Percentiles rank a stretch among this genome's conserved stretches.
Evolutionary conservation across 1,284 basidiomycete species (phyloP).

Genomic region (Apiotrichum akiyoshidainum): DNA sequence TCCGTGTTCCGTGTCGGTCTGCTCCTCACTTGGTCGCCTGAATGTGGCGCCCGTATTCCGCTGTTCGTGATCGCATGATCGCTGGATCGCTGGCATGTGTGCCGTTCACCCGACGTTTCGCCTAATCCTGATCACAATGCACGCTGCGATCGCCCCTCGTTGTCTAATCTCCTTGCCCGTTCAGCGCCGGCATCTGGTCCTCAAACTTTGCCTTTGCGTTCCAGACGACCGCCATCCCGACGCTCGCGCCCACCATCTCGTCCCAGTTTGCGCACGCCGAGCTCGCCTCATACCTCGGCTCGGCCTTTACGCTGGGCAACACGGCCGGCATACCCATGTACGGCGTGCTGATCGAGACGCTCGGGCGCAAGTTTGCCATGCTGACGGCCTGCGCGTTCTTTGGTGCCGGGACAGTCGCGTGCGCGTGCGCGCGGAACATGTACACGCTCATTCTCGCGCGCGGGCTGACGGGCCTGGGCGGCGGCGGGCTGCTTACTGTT

Average conservation of each 20-base stretch:
- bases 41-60: too few species aligned
- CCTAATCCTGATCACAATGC: neutral
- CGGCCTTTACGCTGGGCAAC: slow-evolving; percentile 43
- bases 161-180: neutral
- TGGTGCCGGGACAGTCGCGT: slow-evolving; percentile 41
- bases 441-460: slow-evolving; percentile 43
- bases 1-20: too few species aligned
- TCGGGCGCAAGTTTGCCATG: slow-evolving; percentile 47
- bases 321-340: slow-evolving; percentile 50
- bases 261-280: slow-evolving; percentile 45
- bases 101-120: too few species aligned
- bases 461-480: slow-evolving; percentile 47
- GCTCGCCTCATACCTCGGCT: slow-evolving; percentile 45
- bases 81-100: too few species aligned
- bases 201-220: slow-evolving; percentile 49
- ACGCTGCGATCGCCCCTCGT: neutral
- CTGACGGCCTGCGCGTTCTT: slow-evolving; percentile 41
- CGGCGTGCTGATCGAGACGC: slow-evolving; percentile 48
- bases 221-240: slow-evolving; percentile 47
- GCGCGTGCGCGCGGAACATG: slow-evolving; percentile 41
- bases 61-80: too few species aligned
- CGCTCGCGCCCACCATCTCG: slow-evolving; percentile 38
- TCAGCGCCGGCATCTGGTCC: slow-evolving; percentile 30
- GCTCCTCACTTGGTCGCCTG: too few species aligned
- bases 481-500: slow-evolving; percentile 48